These are phyloP conservation scores for Cercospora sp. DNA, from an alignment of 2,329 filamentous ascomycete genomes.

Conservation along the genomic window DNA sequence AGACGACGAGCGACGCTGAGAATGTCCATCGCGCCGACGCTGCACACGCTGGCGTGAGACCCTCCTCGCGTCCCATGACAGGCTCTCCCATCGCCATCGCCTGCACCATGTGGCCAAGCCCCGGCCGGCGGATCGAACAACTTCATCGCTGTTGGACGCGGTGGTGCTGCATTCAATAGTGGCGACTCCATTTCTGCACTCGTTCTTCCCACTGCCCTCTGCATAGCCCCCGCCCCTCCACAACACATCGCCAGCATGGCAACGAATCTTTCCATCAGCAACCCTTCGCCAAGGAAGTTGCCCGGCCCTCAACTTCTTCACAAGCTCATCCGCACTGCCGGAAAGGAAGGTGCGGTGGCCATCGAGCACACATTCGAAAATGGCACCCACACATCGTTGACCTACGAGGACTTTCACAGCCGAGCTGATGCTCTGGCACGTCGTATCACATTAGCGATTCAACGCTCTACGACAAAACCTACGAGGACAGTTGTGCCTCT, in stretches of 20 bases:
- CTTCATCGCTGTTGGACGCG: neutral
- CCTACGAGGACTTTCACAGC: slow-evolving; percentile 64
- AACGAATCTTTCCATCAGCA: slow-evolving; percentile 57
- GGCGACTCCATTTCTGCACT: neutral
- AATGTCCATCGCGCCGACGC: neutral
- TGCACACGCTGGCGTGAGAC: neutral
- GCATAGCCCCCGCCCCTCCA: neutral
- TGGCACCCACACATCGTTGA: slow-evolving; percentile 51
- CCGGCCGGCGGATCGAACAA: neutral
- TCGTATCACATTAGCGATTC: slow-evolving; percentile 45
- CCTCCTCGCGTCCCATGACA: neutral
- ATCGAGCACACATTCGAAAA: slow-evolving; percentile 63
- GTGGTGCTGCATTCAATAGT: slow-evolving; percentile 6
- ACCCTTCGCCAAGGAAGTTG: slow-evolving; percentile 55
- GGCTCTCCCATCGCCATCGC: neutral
- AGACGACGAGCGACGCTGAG: neutral
- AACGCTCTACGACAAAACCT: slow-evolving; percentile 20
- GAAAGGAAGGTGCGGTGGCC: slow-evolving; percentile 49
- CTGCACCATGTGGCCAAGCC: neutral
- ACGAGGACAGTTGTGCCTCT: slow-evolving; percentile 65
- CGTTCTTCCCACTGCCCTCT: neutral
- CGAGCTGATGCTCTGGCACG: slow-evolving; percentile 59
- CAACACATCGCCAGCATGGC: slow-evolving; percentile 17
- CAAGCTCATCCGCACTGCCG: slow-evolving; percentile 58
- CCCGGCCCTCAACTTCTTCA: slow-evolving; percentile 61